Evolutionary conservation across 1,139 yeast species (phyloP).

Genomic region (Lodderomyces orthopsilosis): DNA sequence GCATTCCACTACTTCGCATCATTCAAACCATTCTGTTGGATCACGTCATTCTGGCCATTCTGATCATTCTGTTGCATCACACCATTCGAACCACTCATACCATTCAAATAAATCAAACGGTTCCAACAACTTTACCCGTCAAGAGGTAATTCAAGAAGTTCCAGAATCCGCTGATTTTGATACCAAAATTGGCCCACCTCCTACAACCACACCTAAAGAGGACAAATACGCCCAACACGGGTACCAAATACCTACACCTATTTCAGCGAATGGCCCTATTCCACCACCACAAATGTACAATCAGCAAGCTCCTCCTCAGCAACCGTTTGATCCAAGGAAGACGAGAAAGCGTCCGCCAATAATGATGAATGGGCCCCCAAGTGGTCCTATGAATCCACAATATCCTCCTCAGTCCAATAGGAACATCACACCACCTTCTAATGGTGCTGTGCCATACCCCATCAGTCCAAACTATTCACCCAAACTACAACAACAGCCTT

Average conservation of each 20-base stretch:
- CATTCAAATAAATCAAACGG: slow-evolving; percentile 1
- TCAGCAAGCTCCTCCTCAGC: slow-evolving; percentile 1
- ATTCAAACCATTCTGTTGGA: slow-evolving; percentile 1
- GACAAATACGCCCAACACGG: slow-evolving; percentile 6
- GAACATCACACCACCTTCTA: slow-evolving; percentile 2
- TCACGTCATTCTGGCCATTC: slow-evolving; percentile 3
- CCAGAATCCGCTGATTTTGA: neutral
- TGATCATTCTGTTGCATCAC: slow-evolving; percentile 1
- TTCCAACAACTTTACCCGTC: neutral
- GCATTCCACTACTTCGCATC: neutral
- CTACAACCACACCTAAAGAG: neutral
- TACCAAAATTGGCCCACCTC: neutral
- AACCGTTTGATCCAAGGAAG: slow-evolving; percentile 14
- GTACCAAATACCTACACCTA: slow-evolving; percentile 5
- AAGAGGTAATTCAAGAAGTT: neutral
- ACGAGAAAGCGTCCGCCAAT: slow-evolving; percentile 8
- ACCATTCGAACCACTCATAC: neutral
- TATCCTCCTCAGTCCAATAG: slow-evolving; percentile 4
- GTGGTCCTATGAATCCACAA: neutral
- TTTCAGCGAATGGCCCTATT: neutral
- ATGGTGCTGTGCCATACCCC: slow-evolving; percentile 1
- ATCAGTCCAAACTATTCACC: slow-evolving; percentile 1
- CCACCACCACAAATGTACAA: neutral
- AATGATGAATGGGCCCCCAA: neutral
- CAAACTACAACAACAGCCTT: neutral